phyloP scores from a whole-genome alignment of 129 eudicot genomes.

The Arctium minus region DNA sequence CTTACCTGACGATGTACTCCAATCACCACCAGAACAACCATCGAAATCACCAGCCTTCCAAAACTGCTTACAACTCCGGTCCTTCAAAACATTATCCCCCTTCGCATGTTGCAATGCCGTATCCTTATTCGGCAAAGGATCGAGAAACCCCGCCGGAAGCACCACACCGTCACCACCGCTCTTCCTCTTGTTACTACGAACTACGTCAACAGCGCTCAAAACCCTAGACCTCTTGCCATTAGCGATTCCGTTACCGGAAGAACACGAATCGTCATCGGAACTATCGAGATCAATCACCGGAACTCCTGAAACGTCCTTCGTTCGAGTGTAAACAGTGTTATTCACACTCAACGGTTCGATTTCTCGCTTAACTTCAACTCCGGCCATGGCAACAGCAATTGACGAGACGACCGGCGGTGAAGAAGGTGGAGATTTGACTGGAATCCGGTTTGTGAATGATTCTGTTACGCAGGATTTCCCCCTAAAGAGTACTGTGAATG shows the following conservation, averaged over 20 bases:
- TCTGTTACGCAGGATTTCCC: neutral
- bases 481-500: neutral
- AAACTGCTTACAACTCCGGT: constrained; percentile 45
- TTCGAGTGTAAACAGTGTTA: neutral
- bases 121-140: constrained; percentile 38
- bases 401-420: neutral
- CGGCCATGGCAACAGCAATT: constrained; percentile 10
- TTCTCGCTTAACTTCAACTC: constrained; percentile 34
- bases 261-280: constrained; percentile 20
- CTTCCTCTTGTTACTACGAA: constrained; percentile 18
- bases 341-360: neutral
- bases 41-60: constrained; percentile 89
- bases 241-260: constrained; percentile 14
- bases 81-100: neutral
- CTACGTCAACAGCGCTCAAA: neutral
- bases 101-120: constrained; percentile 6
- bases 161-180: constrained; percentile 21
- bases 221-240: constrained; percentile 24
- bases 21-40: constrained; percentile 27
- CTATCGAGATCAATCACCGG: constrained; percentile 16
- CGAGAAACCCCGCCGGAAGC: constrained; percentile 60
- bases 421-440: no score
- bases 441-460: neutral
- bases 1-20: constrained; percentile 45
- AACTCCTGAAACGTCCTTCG: neutral